Evolutionary conservation across 495 filamentous ascomycete species (phyloP), one percentile per base, ranked within the genome.

Genomic region (Aspergillus panamensis): DNA sequence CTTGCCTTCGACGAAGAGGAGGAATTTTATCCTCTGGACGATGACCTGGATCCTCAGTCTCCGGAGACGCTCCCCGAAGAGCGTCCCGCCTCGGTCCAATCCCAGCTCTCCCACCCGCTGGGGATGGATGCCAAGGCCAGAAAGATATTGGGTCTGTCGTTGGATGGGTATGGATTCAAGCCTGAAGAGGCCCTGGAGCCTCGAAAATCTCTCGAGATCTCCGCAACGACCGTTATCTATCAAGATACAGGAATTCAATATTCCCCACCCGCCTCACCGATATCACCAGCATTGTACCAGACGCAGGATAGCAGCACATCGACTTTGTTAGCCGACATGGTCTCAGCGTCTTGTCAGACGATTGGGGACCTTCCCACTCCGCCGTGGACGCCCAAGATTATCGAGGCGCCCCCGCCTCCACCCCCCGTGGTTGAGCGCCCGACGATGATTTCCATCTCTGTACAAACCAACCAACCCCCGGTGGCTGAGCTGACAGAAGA

Each of bases 1-100:
- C 79, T 98, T 57, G 85, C 86, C 51, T 87, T 95, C 40, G 90
- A 90, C 55, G 88, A 89, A 47, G 88, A 88, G 50, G 87, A 87
- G 20, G 87, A 90, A 67, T 68, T 72, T 47, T 78, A 76, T 21
- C 58, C 64, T 14, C 68, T 69, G 30, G 73, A 78, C 3, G 66
- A 77, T 29, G 71, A 73, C 31, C 42, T 61, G 21, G 47, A 52
- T 20, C 65, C 69, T 3, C 47, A 56, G 3, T 75, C 71, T 2
- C 69, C 73, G n/a, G 66, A 73, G 29, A 75, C 73, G 17, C 69
- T 81, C 21, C 75, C 77, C 8, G 77, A 80, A 48, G 78, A 81
- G 57, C 70, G 77, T 32, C 75, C 74, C 6, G 61, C 68, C 30
- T 80, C 77, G 0, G 72, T 74, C 19, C 66, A 73, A 50, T 80